Evolutionary conservation across 2,329 filamentous ascomycete genomes (phyloP), one percentile per base, ranked within the genome.

Genomic region (Simplicillium sp.): DNA sequence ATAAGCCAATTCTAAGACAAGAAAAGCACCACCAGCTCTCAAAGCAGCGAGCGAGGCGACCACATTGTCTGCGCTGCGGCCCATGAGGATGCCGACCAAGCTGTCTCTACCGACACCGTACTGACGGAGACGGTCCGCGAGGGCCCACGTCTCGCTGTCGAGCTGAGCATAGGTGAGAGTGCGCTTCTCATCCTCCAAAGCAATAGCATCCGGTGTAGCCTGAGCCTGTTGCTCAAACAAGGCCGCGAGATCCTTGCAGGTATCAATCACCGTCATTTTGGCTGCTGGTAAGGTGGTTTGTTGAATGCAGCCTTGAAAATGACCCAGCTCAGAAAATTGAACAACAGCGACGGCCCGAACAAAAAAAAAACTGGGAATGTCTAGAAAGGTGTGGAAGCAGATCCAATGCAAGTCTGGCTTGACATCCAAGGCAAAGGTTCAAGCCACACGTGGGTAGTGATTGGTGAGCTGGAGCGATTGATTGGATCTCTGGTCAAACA

Each of bases 1-100:
- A 48, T 89, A 89, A 3, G 85, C 85, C 37, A 87, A 68, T 61
- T 90, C 85, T 3, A 90, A 74, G 2, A 89, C 84, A 5, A 90
- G 68, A 54, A 88, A 90, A 2, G 85, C 85, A 40, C 85, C 85
- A 39, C 84, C 85, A 2, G 85, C 84, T 44, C 82, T 77, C 32
- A 89, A 72, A n/a, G 82, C 78, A 18, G 85, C 85, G 39, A 90
- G 67, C 54, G 82, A 87, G 13, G 84, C 80, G 58, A 89, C 80
- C 45, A 90, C 82, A 60, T 89, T 87, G 61, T 87, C 75, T 37
- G 83, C 82, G 56, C 82, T 86, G 41, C 84, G 78, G 42, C 78
- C 80, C 54, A 89, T 72, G 39, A 89, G 70, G 34, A 90, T 79
- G 40, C 85, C 85, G 28, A 89, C 84, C 14, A 87, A 71, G 49